phyloP scores from a whole-genome alignment of 495 filamentous ascomycete genomes.

The Penicillium daleae region DNA sequence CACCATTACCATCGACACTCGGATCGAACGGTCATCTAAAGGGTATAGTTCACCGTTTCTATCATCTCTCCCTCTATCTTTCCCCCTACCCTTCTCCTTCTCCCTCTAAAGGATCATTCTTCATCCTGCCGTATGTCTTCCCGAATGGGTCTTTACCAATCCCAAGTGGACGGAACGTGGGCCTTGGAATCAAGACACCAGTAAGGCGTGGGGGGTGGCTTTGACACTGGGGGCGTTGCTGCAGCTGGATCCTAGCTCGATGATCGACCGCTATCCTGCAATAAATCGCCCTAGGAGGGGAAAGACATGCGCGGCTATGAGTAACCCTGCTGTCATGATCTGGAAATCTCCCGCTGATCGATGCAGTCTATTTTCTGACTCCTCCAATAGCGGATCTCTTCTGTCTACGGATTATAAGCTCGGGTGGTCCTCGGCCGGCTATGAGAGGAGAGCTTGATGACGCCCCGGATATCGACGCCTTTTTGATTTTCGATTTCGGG shows the following conservation, averaged over 20 bases:
- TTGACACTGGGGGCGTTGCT: conserved; percentile 30
- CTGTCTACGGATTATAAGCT: conserved; percentile 47
- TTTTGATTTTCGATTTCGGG: neutral
- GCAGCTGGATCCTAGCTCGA: conserved; percentile 41
- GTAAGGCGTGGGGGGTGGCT: conserved; percentile 29
- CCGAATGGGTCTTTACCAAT: neutral
- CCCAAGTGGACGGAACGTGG: conserved; percentile 24
- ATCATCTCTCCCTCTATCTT: neutral
- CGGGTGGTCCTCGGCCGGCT: conserved; percentile 31
- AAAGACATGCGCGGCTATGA: conserved; percentile 48
- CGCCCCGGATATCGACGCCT: conserved; percentile 34
- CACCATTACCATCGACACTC: neutral
- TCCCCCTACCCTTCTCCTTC: neutral
- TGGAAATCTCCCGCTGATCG: conserved; percentile 46
- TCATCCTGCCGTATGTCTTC: neutral
- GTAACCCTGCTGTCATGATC: conserved; percentile 52
- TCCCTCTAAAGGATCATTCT: neutral
- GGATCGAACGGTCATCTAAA: neutral
- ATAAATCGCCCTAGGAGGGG: conserved; percentile 44
- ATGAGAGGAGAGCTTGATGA: conserved; percentile 28
- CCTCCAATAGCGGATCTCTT: conserved; percentile 46
- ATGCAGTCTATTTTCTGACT: conserved; percentile 51
- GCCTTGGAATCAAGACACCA: conserved; percentile 13
- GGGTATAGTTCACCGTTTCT: conserved; percentile 5
- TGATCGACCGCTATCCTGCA: conserved; percentile 53